phyloP scores from a whole-genome alignment of 495 filamentous ascomycete species.

The Stereocaulon alpinum region DNA sequence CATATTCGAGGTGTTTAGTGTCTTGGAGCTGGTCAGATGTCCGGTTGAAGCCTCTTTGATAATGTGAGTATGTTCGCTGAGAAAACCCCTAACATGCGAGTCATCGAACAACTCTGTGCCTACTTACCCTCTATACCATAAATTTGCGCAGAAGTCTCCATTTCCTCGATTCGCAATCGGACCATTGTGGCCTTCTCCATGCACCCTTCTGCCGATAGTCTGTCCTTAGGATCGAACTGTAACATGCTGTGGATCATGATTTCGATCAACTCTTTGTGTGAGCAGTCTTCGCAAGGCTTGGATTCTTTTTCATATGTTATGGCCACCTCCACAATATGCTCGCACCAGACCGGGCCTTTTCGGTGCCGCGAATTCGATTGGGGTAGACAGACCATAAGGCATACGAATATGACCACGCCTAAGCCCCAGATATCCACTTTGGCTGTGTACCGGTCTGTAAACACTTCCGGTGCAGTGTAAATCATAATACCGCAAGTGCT shows the following conservation, averaged over 20 bases:
- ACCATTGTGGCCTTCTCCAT: background rate
- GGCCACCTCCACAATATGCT: background rate
- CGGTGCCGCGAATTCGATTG: background rate
- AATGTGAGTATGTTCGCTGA: too few relatives aligned
- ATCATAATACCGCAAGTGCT: background rate
- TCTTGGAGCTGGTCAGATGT: too few relatives aligned
- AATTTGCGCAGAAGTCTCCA: too few relatives aligned
- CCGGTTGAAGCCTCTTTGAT: too few relatives aligned
- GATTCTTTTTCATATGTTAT: too few relatives aligned
- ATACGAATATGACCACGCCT: background rate
- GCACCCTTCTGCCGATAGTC: background rate
- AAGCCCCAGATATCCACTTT: constrained; percentile 3
- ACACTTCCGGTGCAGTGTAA: background rate
- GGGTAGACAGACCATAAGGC: background rate
- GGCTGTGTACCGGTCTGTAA: background rate
- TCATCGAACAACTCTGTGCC: too few relatives aligned
- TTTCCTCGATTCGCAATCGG: background rate
- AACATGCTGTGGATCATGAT: background rate
- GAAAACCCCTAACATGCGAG: too few relatives aligned
- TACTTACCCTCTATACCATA: too few relatives aligned
- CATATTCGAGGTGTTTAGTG: too few relatives aligned
- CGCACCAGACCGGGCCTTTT: background rate
- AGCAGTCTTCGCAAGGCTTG: background rate
- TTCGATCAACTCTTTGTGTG: background rate
- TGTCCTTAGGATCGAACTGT: background rate